These are phyloP conservation scores for Candida cerambycidarum DNA, from an alignment of 805 yeast species.

Conservation along the genomic window DNA sequence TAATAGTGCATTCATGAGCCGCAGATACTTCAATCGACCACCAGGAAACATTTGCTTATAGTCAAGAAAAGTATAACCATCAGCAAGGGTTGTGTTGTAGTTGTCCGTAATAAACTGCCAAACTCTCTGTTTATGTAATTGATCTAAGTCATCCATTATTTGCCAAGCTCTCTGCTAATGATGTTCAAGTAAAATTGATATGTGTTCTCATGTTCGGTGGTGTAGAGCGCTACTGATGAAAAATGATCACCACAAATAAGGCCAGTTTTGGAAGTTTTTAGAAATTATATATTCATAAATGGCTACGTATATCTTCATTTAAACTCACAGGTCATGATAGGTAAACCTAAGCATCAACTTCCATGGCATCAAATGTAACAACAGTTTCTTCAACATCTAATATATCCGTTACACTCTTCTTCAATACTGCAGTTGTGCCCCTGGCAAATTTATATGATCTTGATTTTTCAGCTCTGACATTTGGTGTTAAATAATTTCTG, in stretches of 20 bases:
- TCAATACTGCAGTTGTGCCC: conserved; percentile 91
- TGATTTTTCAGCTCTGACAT: conserved; percentile 78
- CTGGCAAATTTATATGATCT: conserved; percentile 81
- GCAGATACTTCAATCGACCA: background rate
- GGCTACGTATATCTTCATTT: too few species aligned
- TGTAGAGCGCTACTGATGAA: too few species aligned
- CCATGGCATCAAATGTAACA: conserved; percentile 46
- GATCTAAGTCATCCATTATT: too few species aligned
- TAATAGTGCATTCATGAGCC: background rate
- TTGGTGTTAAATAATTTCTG: conserved; percentile 90
- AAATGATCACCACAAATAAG: too few species aligned
- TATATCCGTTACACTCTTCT: conserved; percentile 61
- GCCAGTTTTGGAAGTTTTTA: too few species aligned
- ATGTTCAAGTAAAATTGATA: too few species aligned
- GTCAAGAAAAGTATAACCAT: background rate
- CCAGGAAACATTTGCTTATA: background rate
- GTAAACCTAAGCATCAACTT: conserved; percentile 39
- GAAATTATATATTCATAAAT: too few species aligned
- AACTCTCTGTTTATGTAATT: too few species aligned
- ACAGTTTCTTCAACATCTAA: conserved; percentile 70
- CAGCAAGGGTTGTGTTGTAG: background rate
- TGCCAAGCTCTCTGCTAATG: too few species aligned
- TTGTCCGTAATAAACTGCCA: background rate
- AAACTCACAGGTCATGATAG: too few species aligned
- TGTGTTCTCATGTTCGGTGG: too few species aligned